phyloP scores from a whole-genome alignment of 2,329 filamentous ascomycete species.

The Bisporella sp. region DNA sequence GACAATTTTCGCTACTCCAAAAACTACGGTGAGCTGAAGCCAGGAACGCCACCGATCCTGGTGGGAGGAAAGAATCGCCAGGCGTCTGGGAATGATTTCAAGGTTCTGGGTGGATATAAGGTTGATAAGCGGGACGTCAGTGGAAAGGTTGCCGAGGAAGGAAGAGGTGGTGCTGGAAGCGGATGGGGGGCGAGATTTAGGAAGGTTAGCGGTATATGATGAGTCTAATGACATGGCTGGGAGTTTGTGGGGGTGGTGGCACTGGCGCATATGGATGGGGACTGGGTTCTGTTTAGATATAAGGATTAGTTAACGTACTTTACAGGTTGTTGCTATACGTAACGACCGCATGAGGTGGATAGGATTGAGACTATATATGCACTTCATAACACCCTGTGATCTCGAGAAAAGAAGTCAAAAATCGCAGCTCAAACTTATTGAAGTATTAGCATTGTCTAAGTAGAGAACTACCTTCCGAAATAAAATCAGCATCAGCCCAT shows the following conservation, averaged over 20 bases:
- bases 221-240: not conserved
- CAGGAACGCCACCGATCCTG: slow-evolving; percentile 46
- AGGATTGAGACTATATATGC: no score
- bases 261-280: not conserved
- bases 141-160: slow-evolving; percentile 68
- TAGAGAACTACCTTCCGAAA: no score
- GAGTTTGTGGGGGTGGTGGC: not conserved
- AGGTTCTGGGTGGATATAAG: slow-evolving; percentile 16
- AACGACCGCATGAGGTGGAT: no score
- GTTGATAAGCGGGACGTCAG: slow-evolving; percentile 54
- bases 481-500: no score
- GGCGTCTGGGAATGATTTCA: slow-evolving; percentile 52
- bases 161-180: slow-evolving; percentile 27
- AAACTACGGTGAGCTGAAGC: slow-evolving; percentile 51
- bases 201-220: slow-evolving; percentile 28
- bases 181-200: slow-evolving; percentile 29
- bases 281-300: slow-evolving; percentile 9
- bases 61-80: slow-evolving; percentile 43
- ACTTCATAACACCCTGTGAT: no score
- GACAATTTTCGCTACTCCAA: slow-evolving; percentile 40
- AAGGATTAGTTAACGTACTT: no score
- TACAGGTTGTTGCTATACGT: no score
- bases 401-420: no score
- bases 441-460: no score
- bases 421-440: no score